Percentiles rank a stretch among this genome's conserved stretches.
Evolutionary conservation across 1,139 yeast species (phyloP).

Genomic region (Sugiyamaella novakii): DNA sequence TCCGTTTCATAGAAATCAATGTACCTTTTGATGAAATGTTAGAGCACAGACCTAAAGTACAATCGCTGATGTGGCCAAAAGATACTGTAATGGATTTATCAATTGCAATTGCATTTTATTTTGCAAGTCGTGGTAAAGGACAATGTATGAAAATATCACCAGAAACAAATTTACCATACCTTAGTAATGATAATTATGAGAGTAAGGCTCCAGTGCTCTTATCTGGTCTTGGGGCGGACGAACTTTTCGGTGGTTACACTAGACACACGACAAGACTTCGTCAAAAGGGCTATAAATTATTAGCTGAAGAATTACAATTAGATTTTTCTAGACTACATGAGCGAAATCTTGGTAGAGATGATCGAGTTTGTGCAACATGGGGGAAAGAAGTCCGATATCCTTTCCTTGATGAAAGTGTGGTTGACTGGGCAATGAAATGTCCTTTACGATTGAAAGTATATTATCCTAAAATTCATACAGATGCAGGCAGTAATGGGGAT

Average conservation of each 20-base stretch:
- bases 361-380: conserved; percentile 80
- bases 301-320: conserved; percentile 58
- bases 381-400: conserved; percentile 93
- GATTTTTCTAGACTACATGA: conserved; percentile 76
- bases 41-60: conserved; percentile 54
- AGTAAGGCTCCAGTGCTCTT: conserved; percentile 70
- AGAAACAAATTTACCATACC: conserved; percentile 21
- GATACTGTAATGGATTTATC: conserved; percentile 93
- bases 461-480: conserved; percentile 37
- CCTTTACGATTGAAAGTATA: conserved; percentile 43
- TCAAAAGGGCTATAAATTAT: conserved; percentile 38
- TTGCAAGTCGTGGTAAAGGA: conserved; percentile 70
- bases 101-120: conserved; percentile 91
- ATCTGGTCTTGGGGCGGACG: conserved; percentile 98
- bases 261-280: conserved; percentile 56
- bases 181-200: conserved; percentile 18
- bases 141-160: conserved; percentile 23
- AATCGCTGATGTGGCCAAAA: conserved; percentile 73
- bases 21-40: conserved; percentile 70
- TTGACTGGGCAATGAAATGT: conserved; percentile 49
- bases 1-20: conserved; percentile 66
- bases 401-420: conserved; percentile 66
- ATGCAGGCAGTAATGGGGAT: not conserved
- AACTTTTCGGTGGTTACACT: conserved; percentile 89
- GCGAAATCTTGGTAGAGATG: conserved; percentile 88